phyloP scores from a whole-genome alignment of 177 flowering plant species.

The Tripterygium wilfordii region DNA sequence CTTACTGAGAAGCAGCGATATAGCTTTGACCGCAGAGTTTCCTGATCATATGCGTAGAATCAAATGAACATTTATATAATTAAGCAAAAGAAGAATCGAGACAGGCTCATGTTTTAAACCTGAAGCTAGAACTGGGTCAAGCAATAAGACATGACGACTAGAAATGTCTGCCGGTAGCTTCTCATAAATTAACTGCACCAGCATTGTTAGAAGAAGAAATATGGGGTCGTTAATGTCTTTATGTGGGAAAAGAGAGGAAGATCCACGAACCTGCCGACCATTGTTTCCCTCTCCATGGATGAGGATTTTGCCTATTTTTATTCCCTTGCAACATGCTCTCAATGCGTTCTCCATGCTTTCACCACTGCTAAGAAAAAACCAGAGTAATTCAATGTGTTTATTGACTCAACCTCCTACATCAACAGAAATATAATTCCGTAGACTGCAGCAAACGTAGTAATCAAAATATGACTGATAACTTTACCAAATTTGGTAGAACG shows the following conservation, averaged over 20 bases:
- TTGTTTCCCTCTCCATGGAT: conserved; percentile 91
- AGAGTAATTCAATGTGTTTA: neutral
- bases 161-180: conserved; percentile 83
- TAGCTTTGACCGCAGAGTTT: conserved; percentile 92
- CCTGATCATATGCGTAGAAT: conserved; percentile 34
- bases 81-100: neutral
- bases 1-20: conserved; percentile 68
- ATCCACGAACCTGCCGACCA: conserved; percentile 72
- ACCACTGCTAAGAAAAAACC: conserved; percentile 43
- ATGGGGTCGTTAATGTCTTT: neutral
- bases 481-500: too few species aligned
- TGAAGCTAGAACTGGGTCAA: conserved; percentile 96
- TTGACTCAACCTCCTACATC: too few species aligned
- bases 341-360: conserved; percentile 99
- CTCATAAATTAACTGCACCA: conserved; percentile 79
- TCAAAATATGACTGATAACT: too few species aligned
- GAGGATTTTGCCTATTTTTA: conserved; percentile 94
- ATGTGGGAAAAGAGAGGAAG: neutral
- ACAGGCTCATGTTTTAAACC: conserved; percentile 28
- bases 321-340: conserved; percentile 96
- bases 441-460: too few species aligned
- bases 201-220: neutral
- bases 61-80: neutral
- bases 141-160: conserved; percentile 83
- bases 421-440: too few species aligned